Conservation (phyloP, 2,329 filamentous ascomycete genomes). For the Lojkania enalia region DNA sequence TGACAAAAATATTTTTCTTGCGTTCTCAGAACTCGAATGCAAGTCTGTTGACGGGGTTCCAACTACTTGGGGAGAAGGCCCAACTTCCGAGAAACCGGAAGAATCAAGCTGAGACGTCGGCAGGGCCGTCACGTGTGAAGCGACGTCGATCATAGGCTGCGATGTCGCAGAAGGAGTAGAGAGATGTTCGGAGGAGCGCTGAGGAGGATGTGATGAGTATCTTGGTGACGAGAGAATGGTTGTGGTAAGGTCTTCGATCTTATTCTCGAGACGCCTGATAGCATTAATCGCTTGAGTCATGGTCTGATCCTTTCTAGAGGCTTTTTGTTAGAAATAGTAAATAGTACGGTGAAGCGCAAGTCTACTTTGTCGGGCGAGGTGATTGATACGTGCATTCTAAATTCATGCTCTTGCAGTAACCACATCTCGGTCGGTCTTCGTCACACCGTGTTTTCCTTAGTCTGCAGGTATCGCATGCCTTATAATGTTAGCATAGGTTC, state of each 20-base stretch:
- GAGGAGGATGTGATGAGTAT: slow-evolving; percentile 15
- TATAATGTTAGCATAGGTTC: slow-evolving; percentile 13
- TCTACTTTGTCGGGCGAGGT: slow-evolving; percentile 57
- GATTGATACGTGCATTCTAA: slow-evolving; percentile 58
- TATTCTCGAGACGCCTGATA: slow-evolving; percentile 56
- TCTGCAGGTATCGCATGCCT: slow-evolving; percentile 59
- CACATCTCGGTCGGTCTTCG: slow-evolving; percentile 56
- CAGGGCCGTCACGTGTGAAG: background rate
- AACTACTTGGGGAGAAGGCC: slow-evolving; percentile 30
- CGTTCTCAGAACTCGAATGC: slow-evolving; percentile 21
- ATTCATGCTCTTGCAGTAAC: slow-evolving; percentile 54
- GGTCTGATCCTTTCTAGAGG: slow-evolving; percentile 55
- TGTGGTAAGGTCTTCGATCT: slow-evolving; percentile 54
- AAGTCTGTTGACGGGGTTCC: slow-evolving; percentile 31
- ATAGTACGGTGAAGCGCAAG: background rate
- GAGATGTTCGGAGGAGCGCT: slow-evolving; percentile 23
- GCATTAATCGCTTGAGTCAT: slow-evolving; percentile 60
- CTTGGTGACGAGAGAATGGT: slow-evolving; percentile 34
- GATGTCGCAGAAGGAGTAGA: slow-evolving; percentile 33
- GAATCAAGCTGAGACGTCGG: slow-evolving; percentile 18
- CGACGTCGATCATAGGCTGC: slow-evolving; percentile 30
- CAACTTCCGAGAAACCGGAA: slow-evolving; percentile 25
- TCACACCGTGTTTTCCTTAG: slow-evolving; percentile 60
- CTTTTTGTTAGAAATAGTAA: background rate
- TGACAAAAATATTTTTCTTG: slow-evolving; percentile 45